phyloP scores from a whole-genome alignment of 345 rosid genomes.

The Camelina neglecta region DNA sequence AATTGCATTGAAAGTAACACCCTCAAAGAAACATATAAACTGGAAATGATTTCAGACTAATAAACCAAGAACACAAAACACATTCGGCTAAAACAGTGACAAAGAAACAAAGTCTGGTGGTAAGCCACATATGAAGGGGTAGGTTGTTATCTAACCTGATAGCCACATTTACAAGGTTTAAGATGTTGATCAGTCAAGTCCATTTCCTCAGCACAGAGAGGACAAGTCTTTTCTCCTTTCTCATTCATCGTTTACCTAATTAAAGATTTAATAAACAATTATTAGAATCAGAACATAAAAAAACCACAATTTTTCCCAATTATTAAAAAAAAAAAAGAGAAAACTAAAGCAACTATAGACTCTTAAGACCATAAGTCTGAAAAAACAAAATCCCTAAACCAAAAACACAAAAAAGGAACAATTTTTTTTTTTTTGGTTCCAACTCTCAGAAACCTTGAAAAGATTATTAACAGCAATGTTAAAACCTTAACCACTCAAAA shows the following conservation, averaged over 20 bases:
- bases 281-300: conserved; percentile 9
- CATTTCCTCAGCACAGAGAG: conserved; percentile 96
- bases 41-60: background rate
- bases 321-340: background rate
- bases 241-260: conserved; percentile 72
- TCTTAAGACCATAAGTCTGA: background rate
- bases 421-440: background rate
- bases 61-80: conserved; percentile 6
- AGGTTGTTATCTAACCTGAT: conserved; percentile 60
- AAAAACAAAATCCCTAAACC: no score
- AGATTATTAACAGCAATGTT: conserved; percentile 6
- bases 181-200: conserved; percentile 94
- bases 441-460: conserved; percentile 1
- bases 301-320: background rate
- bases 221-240: conserved; percentile 91
- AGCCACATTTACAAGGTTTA: conserved; percentile 98
- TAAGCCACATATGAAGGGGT: background rate
- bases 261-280: background rate
- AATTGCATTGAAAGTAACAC: background rate
- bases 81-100: background rate
- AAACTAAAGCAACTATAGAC: conserved; percentile 13
- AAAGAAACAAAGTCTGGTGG: background rate
- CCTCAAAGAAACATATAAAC: background rate
- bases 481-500: background rate
- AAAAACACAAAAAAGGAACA: background rate